Evolutionary conservation across 352 stramenopile species (phyloP), one percentile per base, ranked within the genome.

Genomic region (Phytophthora meadii): DNA sequence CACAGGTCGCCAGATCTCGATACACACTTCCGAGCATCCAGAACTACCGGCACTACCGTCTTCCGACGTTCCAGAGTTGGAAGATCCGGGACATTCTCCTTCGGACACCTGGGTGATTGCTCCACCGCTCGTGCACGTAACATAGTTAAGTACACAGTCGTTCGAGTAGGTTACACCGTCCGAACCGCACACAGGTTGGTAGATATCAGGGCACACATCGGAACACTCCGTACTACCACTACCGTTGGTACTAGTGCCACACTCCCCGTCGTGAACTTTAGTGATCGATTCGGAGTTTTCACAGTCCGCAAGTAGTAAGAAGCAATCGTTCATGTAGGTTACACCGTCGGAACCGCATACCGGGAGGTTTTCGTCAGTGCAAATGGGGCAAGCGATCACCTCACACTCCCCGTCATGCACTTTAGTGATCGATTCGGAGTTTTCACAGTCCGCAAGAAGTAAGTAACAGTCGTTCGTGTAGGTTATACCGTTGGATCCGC

Each of bases 121-220:
- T 3, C 52, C 59, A 6, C 24, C 49, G 25, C 57, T 75, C 34
- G 61, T 44, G 56, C 77, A 87, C 10, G 67, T 41, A 12, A 61
- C 57, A 4, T 49, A 10, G 10, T 68, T 61, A 0, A 89, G 45
- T 0, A 82, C 42, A 30, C 81, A 89, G 54, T 74, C 51, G 48
- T 85, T 89, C 11, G 53, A 58, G 67, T 88, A 89, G 7, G 78
- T 89, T 9, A 77, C 45, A 24, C 68, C 66, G 60, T 89, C 77
- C 4, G 81, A 86, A 15, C 81, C 78, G 27, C 81, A 90, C 28
- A 88, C 77, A 0, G 81, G 75, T 11, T 68, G 36, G 62, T 80
- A 90, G 17, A 69, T 52, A 10, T 45, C 50, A 0, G 57, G 57
- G 9, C 79, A 88, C 30, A 74, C 47, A 3, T 70, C 54, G 5